Percentiles rank a stretch among this genome's conserved stretches.
Evolutionary conservation across 208 protist species (phyloP).

Genomic region (Trichomonas tenax): DNA sequence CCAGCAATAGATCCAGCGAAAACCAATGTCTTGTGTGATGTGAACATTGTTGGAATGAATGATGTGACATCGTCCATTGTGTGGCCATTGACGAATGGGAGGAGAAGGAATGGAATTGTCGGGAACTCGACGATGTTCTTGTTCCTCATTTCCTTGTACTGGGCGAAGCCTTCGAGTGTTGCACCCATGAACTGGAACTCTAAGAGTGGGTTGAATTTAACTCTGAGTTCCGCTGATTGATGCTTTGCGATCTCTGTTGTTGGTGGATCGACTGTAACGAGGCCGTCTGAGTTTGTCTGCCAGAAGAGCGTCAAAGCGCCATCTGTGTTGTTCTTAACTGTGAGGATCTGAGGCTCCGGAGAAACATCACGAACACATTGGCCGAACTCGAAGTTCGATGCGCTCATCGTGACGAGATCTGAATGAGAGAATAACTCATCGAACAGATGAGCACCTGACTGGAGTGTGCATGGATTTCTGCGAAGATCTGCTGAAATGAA

Average conservation of each 20-base stretch:
- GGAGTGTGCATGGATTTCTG: neutral
- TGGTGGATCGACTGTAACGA: neutral
- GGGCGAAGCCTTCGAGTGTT: neutral
- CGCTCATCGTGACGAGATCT: neutral
- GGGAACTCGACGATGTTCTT: neutral
- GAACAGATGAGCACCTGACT: neutral
- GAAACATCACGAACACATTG: neutral
- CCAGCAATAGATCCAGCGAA: neutral
- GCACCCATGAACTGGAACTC: constrained; percentile 13
- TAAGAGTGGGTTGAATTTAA: neutral
- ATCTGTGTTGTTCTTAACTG: constrained; percentile 2
- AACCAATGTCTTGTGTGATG: neutral
- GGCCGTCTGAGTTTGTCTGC: neutral
- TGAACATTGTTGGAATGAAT: constrained; percentile 18
- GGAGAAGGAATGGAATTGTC: neutral
- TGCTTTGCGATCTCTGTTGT: neutral
- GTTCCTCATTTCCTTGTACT: constrained; percentile 8
- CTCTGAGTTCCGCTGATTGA: neutral
- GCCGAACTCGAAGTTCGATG: neutral
- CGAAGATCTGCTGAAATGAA: neutral
- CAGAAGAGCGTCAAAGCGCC: neutral
- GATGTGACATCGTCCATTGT: constrained; percentile 16
- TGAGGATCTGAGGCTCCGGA: neutral
- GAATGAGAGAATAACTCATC: neutral
- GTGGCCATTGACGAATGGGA: neutral